Conservation (phyloP, 805 yeast species). For the Hanseniaspora mollemarum region DNA sequence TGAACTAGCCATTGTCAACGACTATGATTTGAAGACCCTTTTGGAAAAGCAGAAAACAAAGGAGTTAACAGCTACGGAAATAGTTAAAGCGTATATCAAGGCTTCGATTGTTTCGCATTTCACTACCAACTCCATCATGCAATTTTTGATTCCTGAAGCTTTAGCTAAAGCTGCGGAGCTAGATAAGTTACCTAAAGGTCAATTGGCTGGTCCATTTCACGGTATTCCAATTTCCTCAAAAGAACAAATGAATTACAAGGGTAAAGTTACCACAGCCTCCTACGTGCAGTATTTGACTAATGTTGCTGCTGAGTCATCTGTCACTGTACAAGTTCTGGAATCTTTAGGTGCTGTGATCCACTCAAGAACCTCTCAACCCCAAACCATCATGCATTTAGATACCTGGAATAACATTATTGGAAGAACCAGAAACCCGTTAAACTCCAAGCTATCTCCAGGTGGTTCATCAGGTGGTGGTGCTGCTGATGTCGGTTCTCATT, state of each 20-base stretch:
- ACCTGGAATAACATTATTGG: slow-evolving; percentile 51
- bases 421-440: slow-evolving; percentile 47
- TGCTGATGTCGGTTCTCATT: slow-evolving; percentile 47
- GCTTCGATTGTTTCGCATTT: slow-evolving; percentile 55
- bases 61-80: slow-evolving; percentile 39
- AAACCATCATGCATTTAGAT: slow-evolving; percentile 57
- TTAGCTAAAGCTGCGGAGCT: slow-evolving; percentile 42
- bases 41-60: slow-evolving; percentile 37
- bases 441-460: slow-evolving; percentile 49
- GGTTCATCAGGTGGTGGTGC: slow-evolving; percentile 73
- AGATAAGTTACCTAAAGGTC: slow-evolving; percentile 41
- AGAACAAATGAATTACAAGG: slow-evolving; percentile 49
- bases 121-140: slow-evolving; percentile 48
- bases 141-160: slow-evolving; percentile 57
- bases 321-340: slow-evolving; percentile 37
- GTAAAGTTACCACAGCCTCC: slow-evolving; percentile 47
- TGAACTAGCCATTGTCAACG: slow-evolving; percentile 37
- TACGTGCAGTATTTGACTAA: slow-evolving; percentile 44
- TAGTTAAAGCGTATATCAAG: slow-evolving; percentile 53
- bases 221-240: slow-evolving; percentile 60
- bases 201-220: slow-evolving; percentile 53
- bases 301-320: slow-evolving; percentile 38
- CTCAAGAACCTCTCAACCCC: slow-evolving; percentile 59
- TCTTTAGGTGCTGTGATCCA: slow-evolving; percentile 51
- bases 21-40: slow-evolving; percentile 33